Conservation (phyloP, 345 rosid genomes). For the Melaleuca alternifolia region DNA sequence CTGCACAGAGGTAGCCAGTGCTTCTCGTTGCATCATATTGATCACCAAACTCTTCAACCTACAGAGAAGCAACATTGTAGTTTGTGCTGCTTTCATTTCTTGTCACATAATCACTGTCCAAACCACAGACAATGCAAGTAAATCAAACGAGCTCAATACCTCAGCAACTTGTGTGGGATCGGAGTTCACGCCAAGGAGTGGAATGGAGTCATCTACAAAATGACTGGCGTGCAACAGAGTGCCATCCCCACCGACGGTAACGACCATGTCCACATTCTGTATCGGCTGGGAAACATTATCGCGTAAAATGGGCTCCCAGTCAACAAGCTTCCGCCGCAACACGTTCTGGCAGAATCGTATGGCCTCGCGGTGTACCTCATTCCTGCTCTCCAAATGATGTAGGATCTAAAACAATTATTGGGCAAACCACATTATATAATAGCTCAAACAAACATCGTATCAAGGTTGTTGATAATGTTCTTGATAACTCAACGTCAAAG, state of each 20-base stretch:
- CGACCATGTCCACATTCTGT: slow-evolving; percentile 67
- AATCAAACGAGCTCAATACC: slow-evolving; percentile 15
- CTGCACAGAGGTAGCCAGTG: slow-evolving; percentile 81
- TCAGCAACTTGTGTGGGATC: slow-evolving; percentile 74
- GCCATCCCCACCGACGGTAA: slow-evolving; percentile 91
- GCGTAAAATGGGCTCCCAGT: slow-evolving; percentile 59
- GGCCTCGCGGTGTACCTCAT: slow-evolving; percentile 55
- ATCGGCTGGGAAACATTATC: slow-evolving; percentile 37
- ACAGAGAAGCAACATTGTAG: background rate
- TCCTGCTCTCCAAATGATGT: slow-evolving; percentile 51
- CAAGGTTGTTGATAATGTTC: background rate
- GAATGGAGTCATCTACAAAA: slow-evolving; percentile 68
- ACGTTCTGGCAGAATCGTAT: slow-evolving; percentile 63
- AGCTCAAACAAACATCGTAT: background rate
- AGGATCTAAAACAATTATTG: slow-evolving; percentile 21
- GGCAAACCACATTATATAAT: too few relatives aligned
- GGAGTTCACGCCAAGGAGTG: slow-evolving; percentile 80
- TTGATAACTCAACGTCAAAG: background rate
- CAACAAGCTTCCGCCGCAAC: slow-evolving; percentile 47
- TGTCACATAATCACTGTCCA: background rate
- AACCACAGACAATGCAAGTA: background rate
- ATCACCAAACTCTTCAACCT: slow-evolving; percentile 58
- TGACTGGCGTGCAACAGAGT: slow-evolving; percentile 92
- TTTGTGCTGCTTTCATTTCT: background rate
- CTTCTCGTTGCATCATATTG: slow-evolving; percentile 87